Conservation (phyloP, 2,329 filamentous ascomycete species). For the Sarocladium brachiariae region DNA sequence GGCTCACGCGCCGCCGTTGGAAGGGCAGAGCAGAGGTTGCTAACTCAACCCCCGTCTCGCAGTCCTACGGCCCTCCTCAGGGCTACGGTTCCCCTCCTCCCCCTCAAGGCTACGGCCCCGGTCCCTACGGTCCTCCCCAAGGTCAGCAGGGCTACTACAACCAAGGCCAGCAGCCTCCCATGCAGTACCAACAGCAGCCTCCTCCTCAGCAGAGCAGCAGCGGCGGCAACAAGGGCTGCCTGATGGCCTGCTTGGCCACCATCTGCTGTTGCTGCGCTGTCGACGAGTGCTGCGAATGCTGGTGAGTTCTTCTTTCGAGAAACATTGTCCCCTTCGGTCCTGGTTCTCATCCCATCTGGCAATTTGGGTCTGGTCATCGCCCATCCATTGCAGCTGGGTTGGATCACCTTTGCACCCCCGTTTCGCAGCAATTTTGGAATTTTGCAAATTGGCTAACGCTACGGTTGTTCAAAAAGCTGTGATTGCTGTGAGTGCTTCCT, state of each 20-base stretch:
- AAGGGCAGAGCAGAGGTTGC: too few species aligned
- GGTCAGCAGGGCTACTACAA: slow-evolving; percentile 21
- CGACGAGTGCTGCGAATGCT: slow-evolving; percentile 45
- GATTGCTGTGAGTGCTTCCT: slow-evolving; percentile 36
- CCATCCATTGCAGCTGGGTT: too few species aligned
- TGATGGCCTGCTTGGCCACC: slow-evolving; percentile 39
- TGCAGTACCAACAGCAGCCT: slow-evolving; percentile 36
- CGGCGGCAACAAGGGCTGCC: slow-evolving; percentile 32
- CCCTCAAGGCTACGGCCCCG: slow-evolving; percentile 19
- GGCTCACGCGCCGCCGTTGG: too few species aligned
- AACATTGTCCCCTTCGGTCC: background rate
- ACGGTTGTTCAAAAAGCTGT: slow-evolving; percentile 22
- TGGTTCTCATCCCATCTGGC: too few species aligned
- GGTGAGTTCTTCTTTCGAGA: slow-evolving; percentile 25
- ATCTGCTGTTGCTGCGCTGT: slow-evolving; percentile 45
- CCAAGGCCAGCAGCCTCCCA: slow-evolving; percentile 29
- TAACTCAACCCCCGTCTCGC: too few species aligned
- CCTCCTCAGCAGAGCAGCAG: slow-evolving; percentile 24
- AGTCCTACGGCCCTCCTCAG: slow-evolving; percentile 1
- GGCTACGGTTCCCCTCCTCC: slow-evolving; percentile 20
- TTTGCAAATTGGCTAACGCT: slow-evolving; percentile 5
- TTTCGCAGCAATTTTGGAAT: too few species aligned
- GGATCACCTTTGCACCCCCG: too few species aligned
- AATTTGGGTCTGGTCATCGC: too few species aligned
- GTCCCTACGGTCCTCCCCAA: slow-evolving; percentile 16